Evolutionary conservation across 805 yeast genomes (phyloP).

Genomic region (Spathaspora boniae): DNA sequence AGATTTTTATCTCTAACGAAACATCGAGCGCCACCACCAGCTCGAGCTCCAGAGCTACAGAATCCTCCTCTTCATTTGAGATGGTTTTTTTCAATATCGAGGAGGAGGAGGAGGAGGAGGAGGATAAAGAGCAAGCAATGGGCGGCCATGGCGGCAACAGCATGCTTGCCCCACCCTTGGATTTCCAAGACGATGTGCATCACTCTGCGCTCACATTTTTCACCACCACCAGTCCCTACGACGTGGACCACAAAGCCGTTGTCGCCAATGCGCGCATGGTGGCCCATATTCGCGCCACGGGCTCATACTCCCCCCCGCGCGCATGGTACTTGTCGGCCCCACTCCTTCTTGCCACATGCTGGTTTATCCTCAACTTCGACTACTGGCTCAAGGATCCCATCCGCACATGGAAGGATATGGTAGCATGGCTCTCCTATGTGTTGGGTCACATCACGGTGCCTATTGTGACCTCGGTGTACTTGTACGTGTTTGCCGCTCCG

Average conservation of each 20-base stretch:
- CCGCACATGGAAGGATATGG: conserved; percentile 45
- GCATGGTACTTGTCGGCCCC: conserved; percentile 54
- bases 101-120: not conserved
- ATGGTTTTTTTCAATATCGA: conserved; percentile 1
- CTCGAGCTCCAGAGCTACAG: not conserved
- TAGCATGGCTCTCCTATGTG: conserved; percentile 66
- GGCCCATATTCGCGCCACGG: not conserved
- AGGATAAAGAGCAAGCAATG: no score
- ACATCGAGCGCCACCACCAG: not conserved
- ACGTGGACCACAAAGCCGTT: conserved; percentile 1
- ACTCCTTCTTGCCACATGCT: conserved; percentile 41
- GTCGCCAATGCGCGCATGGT: conserved; percentile 3
- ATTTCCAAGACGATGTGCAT: conserved; percentile 3
- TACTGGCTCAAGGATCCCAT: conserved; percentile 41
- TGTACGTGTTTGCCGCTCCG: conserved; percentile 64
- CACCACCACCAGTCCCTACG: conserved; percentile 1
- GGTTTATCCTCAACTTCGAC: conserved; percentile 49
- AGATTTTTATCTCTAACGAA: no score
- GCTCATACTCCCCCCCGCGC: conserved; percentile 5
- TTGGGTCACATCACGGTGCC: conserved; percentile 61
- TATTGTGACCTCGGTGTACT: conserved; percentile 57
- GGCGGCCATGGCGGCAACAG: no score
- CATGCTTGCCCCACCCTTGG: conserved; percentile 2
- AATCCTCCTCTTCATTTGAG: conserved; percentile 1
- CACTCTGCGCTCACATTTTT: conserved; percentile 2